phyloP scores from a whole-genome alignment of 192 early-diverging fungal genomes.

The Mortierella claussenii region DNA sequence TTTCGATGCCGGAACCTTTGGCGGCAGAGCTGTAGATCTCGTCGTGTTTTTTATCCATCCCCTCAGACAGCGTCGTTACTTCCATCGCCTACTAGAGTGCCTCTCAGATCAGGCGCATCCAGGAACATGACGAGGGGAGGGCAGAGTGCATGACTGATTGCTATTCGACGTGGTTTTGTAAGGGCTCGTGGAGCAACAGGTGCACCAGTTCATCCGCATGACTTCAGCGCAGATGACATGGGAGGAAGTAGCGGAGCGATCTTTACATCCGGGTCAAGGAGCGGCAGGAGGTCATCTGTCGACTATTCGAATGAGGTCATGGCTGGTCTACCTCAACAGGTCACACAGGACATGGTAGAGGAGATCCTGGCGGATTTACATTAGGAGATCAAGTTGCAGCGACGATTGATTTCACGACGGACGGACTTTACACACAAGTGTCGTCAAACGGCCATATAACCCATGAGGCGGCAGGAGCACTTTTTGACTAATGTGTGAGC shows the following conservation, averaged over 20 bases:
- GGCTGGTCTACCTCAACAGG: constrained; percentile 2
- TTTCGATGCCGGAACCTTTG: too few species aligned
- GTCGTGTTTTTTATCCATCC: too few species aligned
- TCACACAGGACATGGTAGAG: background rate
- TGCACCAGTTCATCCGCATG: too few species aligned
- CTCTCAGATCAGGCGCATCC: too few species aligned
- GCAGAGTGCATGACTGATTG: too few species aligned
- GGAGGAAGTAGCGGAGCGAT: constrained; percentile 23
- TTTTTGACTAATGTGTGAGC: constrained; percentile 37
- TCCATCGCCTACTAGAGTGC: too few species aligned
- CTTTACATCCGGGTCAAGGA: constrained; percentile 16
- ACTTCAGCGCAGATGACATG: too few species aligned
- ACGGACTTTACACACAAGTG: constrained; percentile 13
- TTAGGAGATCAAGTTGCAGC: constrained; percentile 23
- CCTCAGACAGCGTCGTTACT: too few species aligned
- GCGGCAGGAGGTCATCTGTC: constrained; percentile 13
- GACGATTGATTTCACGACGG: constrained; percentile 16
- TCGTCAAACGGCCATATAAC: constrained; percentile 23
- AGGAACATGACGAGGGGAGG: too few species aligned
- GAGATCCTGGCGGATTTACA: constrained; percentile 28
- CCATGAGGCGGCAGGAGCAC: constrained; percentile 28
- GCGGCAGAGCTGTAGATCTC: too few species aligned
- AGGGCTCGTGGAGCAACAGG: too few species aligned
- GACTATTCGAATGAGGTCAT: constrained; percentile 2
- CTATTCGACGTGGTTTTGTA: too few species aligned